Conservation (phyloP, 2,329 filamentous ascomycete genomes). For the Biscogniauxia marginata region DNA sequence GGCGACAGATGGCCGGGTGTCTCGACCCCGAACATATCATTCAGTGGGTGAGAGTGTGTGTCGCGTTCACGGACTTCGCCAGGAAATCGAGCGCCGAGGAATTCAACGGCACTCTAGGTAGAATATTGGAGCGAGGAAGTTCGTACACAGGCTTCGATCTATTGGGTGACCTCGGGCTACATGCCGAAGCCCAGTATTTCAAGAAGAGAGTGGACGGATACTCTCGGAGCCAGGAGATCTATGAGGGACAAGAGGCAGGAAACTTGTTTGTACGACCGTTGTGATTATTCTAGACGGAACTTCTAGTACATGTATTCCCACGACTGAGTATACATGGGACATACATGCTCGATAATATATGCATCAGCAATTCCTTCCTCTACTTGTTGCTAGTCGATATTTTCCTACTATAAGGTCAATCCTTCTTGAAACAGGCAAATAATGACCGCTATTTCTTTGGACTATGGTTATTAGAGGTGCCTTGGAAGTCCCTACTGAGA, state of each 20-base stretch:
- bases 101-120: constrained; percentile 10
- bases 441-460: too few relatives aligned
- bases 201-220: constrained; percentile 3
- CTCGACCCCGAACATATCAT: constrained; percentile 22
- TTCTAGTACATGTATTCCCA: not conserved
- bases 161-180: constrained; percentile 7
- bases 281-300: not conserved
- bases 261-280: constrained; percentile 1
- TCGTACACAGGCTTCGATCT: constrained; percentile 10
- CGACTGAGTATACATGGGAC: too few relatives aligned
- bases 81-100: constrained; percentile 4
- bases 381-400: too few relatives aligned
- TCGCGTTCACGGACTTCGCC: constrained; percentile 22
- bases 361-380: too few relatives aligned
- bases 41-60: constrained; percentile 21
- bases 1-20: constrained; percentile 26
- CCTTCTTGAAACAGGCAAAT: too few relatives aligned
- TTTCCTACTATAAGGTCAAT: too few relatives aligned
- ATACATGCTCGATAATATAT: not conserved
- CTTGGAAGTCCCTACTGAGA: too few relatives aligned
- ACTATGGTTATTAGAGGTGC: too few relatives aligned
- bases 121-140: not conserved
- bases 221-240: constrained; percentile 3
- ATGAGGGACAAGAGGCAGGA: constrained; percentile 3
- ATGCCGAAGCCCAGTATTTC: constrained; percentile 10